Evolutionary conservation across 73 alveolate genomes (phyloP), one percentile per base, ranked within the genome.

Genomic region (Durusdinium trenchii): DNA sequence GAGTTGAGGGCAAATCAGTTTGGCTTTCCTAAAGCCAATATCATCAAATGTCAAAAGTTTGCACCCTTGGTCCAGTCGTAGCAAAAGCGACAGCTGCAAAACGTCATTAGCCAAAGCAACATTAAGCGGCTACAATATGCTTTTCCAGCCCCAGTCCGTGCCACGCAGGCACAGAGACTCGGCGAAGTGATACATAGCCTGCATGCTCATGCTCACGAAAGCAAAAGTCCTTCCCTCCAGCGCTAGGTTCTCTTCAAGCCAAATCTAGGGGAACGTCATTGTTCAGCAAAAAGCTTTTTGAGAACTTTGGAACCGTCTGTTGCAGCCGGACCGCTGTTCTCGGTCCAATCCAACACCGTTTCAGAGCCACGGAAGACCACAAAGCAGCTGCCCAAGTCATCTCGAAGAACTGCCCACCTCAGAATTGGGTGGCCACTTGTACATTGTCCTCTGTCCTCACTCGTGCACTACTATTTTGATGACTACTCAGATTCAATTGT

Each of bases 351-450:
- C 36, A 89, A 86, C 96, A 89, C 85, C 50, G 96, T 89, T 52
- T 89, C 96, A 7, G 96, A 89, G 36, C 96, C 96, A 35, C 96
- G 96, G 96, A 89, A 89, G 69, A 89, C 96, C 96, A 89, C 86
- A 40, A 45, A 89, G 95, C 95, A 86, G 86, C 96, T 61, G 86
- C 96, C 86, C 71, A 36, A 64, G 47, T 38, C 23, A 69, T 89
- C 85, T 47, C 85, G 84, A 23, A 89, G 96, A 20, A 89, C 73
- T 1, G 96, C 96, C 96, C 96, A 89, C 96, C 96, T 89, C 32
- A 14, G n/a, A n/a, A n/a, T n/a, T n/a, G n/a, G n/a, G n/a, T n/a
- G n/a, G n/a, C n/a, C n/a, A n/a, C n/a, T n/a, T n/a, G n/a, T n/a
- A n/a, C n/a, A n/a, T n/a, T n/a, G n/a, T n/a, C n/a, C n/a, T n/a